A percentile compares a stretch with the other conserved stretches of the same genome.
These are phyloP conservation scores for Cystobasidiaceae sp. DNA, from an alignment of 1,284 basidiomycete species.

Conservation along the genomic window DNA sequence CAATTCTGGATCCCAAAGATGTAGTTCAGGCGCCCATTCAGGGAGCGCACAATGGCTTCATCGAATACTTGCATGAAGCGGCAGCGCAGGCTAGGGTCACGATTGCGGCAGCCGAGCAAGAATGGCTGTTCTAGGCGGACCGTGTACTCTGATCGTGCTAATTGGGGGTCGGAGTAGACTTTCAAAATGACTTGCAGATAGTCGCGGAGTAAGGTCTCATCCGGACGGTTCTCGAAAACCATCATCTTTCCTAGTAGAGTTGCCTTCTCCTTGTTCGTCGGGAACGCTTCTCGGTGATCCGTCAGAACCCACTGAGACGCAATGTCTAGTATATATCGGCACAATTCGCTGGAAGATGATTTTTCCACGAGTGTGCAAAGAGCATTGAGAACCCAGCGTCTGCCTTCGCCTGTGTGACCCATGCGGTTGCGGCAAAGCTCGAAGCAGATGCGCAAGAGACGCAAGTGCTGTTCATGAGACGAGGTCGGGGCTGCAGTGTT, in stretches of 20 bases:
- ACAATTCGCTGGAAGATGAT: conserved; percentile 73
- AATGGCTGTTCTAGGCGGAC: conserved; percentile 90
- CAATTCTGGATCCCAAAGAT: conserved; percentile 91
- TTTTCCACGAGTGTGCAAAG: conserved; percentile 83
- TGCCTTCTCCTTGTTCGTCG: conserved; percentile 94
- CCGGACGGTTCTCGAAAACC: conserved; percentile 68
- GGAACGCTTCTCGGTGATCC: conserved; percentile 52
- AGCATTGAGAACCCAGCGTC: conserved; percentile 63
- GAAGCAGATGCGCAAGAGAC: conserved; percentile 53
- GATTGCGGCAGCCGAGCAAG: conserved; percentile 81
- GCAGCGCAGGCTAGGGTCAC: conserved; percentile 72
- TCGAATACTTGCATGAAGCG: conserved; percentile 90
- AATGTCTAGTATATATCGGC: conserved; percentile 79
- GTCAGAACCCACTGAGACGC: conserved; percentile 84
- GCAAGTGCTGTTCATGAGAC: conserved; percentile 43
- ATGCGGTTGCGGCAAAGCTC: conserved; percentile 53
- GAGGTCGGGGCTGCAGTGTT: conserved; percentile 51
- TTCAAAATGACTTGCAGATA: conserved; percentile 89
- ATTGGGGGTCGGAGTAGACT: conserved; percentile 80
- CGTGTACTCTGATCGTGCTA: conserved; percentile 89
- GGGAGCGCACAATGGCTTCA: conserved; percentile 73
- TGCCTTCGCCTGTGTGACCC: conserved; percentile 54
- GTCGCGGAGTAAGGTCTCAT: conserved; percentile 66
- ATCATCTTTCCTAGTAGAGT: conserved; percentile 85
- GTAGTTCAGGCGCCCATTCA: conserved; percentile 79